Evolutionary conservation across 2,329 filamentous ascomycete genomes (phyloP).

Genomic region (Amesomyces nigricolor): DNA sequence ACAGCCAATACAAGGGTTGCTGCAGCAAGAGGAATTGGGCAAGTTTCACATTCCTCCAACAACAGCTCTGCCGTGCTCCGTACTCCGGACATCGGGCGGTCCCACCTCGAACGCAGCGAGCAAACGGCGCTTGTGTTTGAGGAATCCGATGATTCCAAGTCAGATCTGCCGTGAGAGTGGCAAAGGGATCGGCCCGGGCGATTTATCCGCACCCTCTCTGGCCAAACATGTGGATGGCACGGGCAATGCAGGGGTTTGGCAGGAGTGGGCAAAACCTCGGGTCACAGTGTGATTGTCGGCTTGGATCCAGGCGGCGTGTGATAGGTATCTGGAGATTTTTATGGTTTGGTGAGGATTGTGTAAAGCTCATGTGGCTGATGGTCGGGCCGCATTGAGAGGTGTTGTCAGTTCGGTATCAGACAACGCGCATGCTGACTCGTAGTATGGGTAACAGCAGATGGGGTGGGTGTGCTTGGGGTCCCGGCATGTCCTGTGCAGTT

Average conservation of each 20-base stretch:
- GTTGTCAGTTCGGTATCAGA: background rate
- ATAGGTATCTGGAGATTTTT: too few species aligned
- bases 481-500: background rate
- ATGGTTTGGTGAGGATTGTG: too few species aligned
- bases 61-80: too few species aligned
- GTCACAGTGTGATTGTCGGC: background rate
- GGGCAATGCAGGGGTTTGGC: background rate
- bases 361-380: too few species aligned
- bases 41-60: too few species aligned
- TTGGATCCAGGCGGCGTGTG: too few species aligned
- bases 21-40: too few species aligned
- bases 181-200: slow-evolving; percentile 7
- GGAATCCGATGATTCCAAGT: background rate
- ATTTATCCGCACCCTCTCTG: background rate
- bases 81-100: background rate
- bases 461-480: background rate
- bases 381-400: slow-evolving; percentile 1
- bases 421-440: slow-evolving; percentile 1
- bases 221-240: slow-evolving; percentile 7
- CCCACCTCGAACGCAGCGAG: background rate
- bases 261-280: background rate
- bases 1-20: too few species aligned
- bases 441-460: background rate
- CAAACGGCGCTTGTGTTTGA: slow-evolving; percentile 1
- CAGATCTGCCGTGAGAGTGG: slow-evolving; percentile 1